Base-by-base conservation (phyloP, 2,329 filamentous ascomycete genomes). In the Fusarium sacchari region DNA sequence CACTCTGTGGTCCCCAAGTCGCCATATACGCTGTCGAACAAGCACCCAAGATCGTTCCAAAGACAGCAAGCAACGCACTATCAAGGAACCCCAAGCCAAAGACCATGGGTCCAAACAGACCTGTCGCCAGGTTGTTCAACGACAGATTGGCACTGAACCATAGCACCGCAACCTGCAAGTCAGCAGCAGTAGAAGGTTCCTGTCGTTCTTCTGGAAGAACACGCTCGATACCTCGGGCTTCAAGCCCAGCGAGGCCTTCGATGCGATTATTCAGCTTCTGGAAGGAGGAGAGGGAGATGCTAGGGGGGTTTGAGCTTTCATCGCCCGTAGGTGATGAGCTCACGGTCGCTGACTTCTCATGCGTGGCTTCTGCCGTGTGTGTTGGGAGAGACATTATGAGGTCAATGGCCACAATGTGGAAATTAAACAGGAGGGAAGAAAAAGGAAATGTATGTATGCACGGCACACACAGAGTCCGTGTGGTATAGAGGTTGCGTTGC, bases 21-120 rank as follows among this genome's bases (percentile, higher is more conserved):
- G 91, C 93, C 85, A 95, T 95, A 82, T 92, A 94, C 78, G 89
- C 92, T 22, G 94, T 93, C 0, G 93, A 91, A 55, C 91, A 78
- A 55, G 92, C 87, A n/a, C 91, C 92, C 15, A 96, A 84, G 9
- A 94, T 79, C 76, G 95, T 95, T 84, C 95, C 89, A 82, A 95
- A 93, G 59, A 96, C 81, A 67, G 93, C 91, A 37, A 91, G 88
- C 50, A 96, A 83, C 39, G 93, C 89, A 13, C 91, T 90, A 77
- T 96, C 94, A 55, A 92, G 85, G 74, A 94, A 95, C 15, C 93
- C 92, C 14, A 96, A 86, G 14, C 82, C 82, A 82, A 94, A 95
- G 30, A 93, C 82, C 14, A 90, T 87, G n/a, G 90, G 86, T 3
- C 89, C 91, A 11, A 93, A 87, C 24, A 93, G 89, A 50, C 93